Conservation (phyloP, 345 rosid genomes). For the Streptanthus diversifolius region DNA sequence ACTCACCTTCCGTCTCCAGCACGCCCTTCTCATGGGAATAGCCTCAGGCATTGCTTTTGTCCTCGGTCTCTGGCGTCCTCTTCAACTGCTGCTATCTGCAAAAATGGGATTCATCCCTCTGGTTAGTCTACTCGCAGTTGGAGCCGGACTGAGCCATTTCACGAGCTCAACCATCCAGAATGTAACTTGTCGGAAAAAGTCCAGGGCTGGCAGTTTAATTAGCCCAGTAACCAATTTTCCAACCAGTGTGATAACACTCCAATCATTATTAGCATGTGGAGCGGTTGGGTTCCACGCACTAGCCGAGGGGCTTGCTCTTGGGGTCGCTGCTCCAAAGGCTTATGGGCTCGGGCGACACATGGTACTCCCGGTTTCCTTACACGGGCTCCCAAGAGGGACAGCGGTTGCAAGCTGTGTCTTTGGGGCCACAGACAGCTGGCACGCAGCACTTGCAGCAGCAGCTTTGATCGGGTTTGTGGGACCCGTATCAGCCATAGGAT, state of each 20-base stretch:
- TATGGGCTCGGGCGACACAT: constrained; percentile 91
- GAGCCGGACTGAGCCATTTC: constrained; percentile 61
- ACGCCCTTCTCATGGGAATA: constrained; percentile 89
- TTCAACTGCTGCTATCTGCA: constrained; percentile 65
- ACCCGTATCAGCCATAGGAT: constrained; percentile 83
- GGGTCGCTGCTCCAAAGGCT: constrained; percentile 98
- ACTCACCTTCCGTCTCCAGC: constrained; percentile 71
- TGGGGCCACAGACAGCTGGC: constrained; percentile 95
- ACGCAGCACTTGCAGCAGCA: constrained; percentile 79
- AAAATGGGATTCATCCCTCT: constrained; percentile 79
- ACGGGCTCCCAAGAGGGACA: constrained; percentile 93
- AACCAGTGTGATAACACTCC: constrained; percentile 69
- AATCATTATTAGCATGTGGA: constrained; percentile 83
- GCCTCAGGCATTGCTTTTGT: constrained; percentile 94
- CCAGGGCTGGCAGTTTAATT: constrained; percentile 49
- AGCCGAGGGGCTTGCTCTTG: constrained; percentile 96
- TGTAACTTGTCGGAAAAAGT: constrained; percentile 53
- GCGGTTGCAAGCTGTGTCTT: constrained; percentile 97
- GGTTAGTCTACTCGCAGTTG: constrained; percentile 46
- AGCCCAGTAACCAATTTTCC: constrained; percentile 53
- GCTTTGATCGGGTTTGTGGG: constrained; percentile 87
- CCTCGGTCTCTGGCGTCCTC: constrained; percentile 89
- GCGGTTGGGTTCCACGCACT: constrained; percentile 87
- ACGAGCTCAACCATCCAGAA: constrained; percentile 52
- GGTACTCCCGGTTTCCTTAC: constrained; percentile 94